Evolutionary conservation across 495 filamentous ascomycete species (phyloP), one percentile per base, ranked within the genome.

Genomic region (Eremomyces bilateralis): DNA sequence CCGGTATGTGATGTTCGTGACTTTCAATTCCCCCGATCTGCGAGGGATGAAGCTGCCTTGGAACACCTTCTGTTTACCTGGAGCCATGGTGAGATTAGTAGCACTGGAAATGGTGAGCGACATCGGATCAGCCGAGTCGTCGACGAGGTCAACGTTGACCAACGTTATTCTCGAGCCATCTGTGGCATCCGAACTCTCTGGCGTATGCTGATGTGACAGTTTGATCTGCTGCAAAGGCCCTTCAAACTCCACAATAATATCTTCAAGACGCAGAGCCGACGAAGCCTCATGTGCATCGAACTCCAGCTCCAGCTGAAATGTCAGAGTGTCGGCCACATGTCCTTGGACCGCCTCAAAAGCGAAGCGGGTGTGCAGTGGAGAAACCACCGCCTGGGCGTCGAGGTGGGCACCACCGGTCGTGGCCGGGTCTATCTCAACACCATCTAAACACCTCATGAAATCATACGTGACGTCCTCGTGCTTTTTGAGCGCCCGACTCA

Each of bases 301-400:
- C 12, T 56, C 63, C 19, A 95, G 58, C 17, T 62, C 52, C 17
- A 94, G 60, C 44, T 95, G 84, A n/a, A 67, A 69, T 16, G 56
- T 56, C 36, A 80, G 57, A 31, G 63, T 61, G 42, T 93, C 79
- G 13, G 84, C 83, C 24, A 90, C 88, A 44, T 90, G 77, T 6
- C 78, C 80, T 51, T 84, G 73, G 1, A 65, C n/a, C n/a, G n/a
- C n/a, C n/a, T n/a, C n/a, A n/a, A n/a, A n/a, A n/a, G n/a, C n/a
- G n/a, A n/a, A n/a, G n/a, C n/a, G n/a, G n/a, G n/a, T n/a, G n/a
- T n/a, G n/a, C n/a, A n/a, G n/a, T n/a, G n/a, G n/a, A n/a, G n/a
- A n/a, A n/a, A n/a, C n/a, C n/a, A n/a, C n/a, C n/a, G n/a, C n/a
- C n/a, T n/a, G n/a, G n/a, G n/a, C n/a, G n/a, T n/a, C n/a, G n/a